These are phyloP conservation scores for Suhomyces panamericanus DNA, from an alignment of 1,139 yeast species.

Conservation along the genomic window DNA sequence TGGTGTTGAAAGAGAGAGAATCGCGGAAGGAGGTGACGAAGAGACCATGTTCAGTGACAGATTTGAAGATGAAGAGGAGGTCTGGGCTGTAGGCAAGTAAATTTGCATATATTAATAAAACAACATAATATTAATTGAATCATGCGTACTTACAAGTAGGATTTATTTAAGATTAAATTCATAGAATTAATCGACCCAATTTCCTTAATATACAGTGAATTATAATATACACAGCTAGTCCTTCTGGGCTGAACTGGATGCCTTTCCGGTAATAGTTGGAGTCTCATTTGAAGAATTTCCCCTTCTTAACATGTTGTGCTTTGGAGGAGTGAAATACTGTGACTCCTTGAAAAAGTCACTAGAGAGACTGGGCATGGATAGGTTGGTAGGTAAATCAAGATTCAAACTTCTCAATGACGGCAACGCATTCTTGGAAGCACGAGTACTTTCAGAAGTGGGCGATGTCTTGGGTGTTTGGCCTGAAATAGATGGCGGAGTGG, in stretches of 20 bases:
- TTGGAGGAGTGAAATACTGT: slow-evolving; percentile 7
- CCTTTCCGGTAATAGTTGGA: slow-evolving; percentile 5
- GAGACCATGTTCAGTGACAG: slow-evolving; percentile 83
- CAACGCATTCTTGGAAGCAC: slow-evolving; percentile 31
- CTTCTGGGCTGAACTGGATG: slow-evolving; percentile 4
- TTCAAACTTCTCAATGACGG: slow-evolving; percentile 55
- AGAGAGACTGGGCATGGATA: slow-evolving; percentile 26
- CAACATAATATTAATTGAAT: too few species aligned
- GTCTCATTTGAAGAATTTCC: slow-evolving; percentile 12
- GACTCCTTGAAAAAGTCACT: slow-evolving; percentile 11
- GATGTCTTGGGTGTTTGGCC: slow-evolving; percentile 8
- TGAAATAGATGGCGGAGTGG: slow-evolving; percentile 10
- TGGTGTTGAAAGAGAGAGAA: slow-evolving; percentile 78
- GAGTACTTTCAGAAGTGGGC: slow-evolving; percentile 10
- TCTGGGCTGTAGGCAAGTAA: slow-evolving; percentile 76
- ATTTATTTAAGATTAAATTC: neutral
- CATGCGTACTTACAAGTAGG: neutral
- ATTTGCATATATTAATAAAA: slow-evolving; percentile 18
- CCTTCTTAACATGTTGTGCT: slow-evolving; percentile 2
- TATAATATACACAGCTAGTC: slow-evolving; percentile 7
- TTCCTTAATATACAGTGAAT: slow-evolving; percentile 5
- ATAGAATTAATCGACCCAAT: neutral
- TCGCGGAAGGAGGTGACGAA: slow-evolving; percentile 87
- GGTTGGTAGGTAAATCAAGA: slow-evolving; percentile 47
- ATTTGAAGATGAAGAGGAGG: slow-evolving; percentile 81